Evolutionary conservation across 441 rosid species (phyloP), one percentile per base, ranked within the genome.

Genomic region (Dalechampia spathulata): DNA sequence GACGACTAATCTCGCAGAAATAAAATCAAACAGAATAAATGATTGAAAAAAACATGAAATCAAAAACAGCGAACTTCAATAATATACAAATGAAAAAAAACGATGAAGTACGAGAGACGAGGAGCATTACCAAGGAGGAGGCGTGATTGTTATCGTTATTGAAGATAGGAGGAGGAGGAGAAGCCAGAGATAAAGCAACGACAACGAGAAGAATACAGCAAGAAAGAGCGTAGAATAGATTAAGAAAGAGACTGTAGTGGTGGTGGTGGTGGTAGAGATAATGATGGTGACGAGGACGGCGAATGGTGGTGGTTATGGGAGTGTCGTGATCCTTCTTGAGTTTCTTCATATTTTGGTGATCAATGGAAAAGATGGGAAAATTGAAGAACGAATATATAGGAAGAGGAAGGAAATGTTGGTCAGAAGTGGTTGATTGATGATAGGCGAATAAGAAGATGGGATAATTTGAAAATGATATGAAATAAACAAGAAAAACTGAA

Each of bases 201-300:
- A 87, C 50, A 66, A 80, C 20, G 63, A 86, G 68, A 57, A 87
- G 79, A 9, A 72, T 36, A 37, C 69, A 80, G 12, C 77, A 81
- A 23, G 81, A 75, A 68, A 70, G 54, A 14, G 76, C 79, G 43
- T 78, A 82, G 50, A 79, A 57, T 4, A 80, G 43, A 4, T 85
- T 83, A 52, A 83, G 82, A 50, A 83, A 78, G 7, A 85, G 38
- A 55, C 72, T 71, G 14, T 36, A 12, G 36, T 12, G 10, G 6
- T 32, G 36, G 36, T 5, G 7, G 36, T 32, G 14, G 39, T 36
- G 38, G 11, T 34, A 13, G 38, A 7, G 38, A 13, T 34, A 13
- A 8, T 2, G 38, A 2, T 6, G 39, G 39, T 11, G 39, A 15
- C 12, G 39, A 15, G 10, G 39, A 9, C 39, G 39, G 14, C 39